A percentile compares a stretch with the other conserved stretches of the same genome.
phyloP scores from a whole-genome alignment of 1,284 basidiomycete species.

The Trichosporon faecale region DNA sequence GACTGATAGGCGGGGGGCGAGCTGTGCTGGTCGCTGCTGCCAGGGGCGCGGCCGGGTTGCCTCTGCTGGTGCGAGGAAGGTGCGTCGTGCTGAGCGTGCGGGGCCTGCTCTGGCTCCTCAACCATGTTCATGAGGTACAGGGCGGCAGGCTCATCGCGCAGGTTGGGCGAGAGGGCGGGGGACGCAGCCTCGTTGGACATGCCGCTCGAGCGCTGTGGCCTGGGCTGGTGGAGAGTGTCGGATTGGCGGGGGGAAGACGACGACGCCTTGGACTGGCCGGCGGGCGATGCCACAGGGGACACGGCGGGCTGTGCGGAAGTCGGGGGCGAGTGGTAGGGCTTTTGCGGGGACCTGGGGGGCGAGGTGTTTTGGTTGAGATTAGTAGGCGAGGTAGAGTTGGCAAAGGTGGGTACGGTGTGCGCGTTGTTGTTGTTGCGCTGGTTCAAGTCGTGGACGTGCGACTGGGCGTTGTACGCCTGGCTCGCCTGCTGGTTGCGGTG shows the following conservation, averaged over 20 bases:
- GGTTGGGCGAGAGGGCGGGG: slow-evolving; percentile 5
- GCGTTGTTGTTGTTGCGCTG: not conserved
- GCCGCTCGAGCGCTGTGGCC: slow-evolving; percentile 13
- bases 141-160: slow-evolving; percentile 46
- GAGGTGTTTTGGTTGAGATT: not conserved
- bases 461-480: not conserved
- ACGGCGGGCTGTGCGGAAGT: not conserved
- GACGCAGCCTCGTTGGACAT: not conserved
- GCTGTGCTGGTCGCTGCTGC: slow-evolving; percentile 3
- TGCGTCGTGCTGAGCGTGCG: not conserved
- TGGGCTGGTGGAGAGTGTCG: not conserved
- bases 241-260: not conserved
- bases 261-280: not conserved
- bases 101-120: slow-evolving; percentile 32
- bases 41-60: not conserved
- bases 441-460: not conserved
- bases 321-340: slow-evolving; percentile 1
- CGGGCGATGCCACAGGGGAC: slow-evolving; percentile 1
- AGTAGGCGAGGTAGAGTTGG: not conserved
- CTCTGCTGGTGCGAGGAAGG: not conserved
- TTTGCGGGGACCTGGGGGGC: not conserved
- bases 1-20: not conserved
- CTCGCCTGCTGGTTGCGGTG: not conserved
- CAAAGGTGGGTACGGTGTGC: not conserved
- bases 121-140: slow-evolving; percentile 51